Base-by-base conservation (phyloP, 768 basidiomycete species). In the Jaapia argillacea region DNA sequence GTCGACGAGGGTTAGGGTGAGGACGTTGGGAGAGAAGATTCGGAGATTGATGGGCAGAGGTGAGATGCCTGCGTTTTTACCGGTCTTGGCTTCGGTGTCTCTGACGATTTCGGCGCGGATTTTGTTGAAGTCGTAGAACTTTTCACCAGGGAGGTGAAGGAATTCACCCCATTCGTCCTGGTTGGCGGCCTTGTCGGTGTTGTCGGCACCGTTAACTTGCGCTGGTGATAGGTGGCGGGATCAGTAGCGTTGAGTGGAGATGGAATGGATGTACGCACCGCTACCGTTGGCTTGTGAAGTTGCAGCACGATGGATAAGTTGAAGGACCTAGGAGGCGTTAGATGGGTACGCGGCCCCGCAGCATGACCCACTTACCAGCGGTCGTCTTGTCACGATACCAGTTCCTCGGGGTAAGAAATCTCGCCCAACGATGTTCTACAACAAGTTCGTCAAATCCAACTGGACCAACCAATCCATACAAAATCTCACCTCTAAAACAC, bases 91-190 rank as follows among this genome's bases (percentile, higher is more conserved):
- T 59, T 98, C 96, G 1, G 96, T 99, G 62, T 99, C 96, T 50
- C 82, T 80, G 24, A 97, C 75, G 51, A 99, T 99, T 65, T 99
- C 96, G 31, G 85, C 88, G 45, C 94, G 74, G 59, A 98, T 96
- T 72, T 96, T 93, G 64, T 80, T 73, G 67, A 99, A 99, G 68
- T 99, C 94, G 61, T 83, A 89, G 66, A 98, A 93, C 66, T 98
- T 99, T 69, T 98, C 87, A 47, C 87, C 86, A 0, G 94, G 96
- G 28, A 97, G 75, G 55, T 92, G 91, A 24, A 97, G 71, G 74
- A 99, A 99, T 65, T 99, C 96, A 54, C 94, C 96, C 96, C 96
- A 99, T 63, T 98, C 96, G 53, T 96, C 81, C 44, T 80, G 70
- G 60, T 98, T 98, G 63, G 85, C 88, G 23, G 76, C 69, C 48